phyloP scores from a whole-genome alignment of 495 filamentous ascomycete genomes.

The Letharia lupina region DNA sequence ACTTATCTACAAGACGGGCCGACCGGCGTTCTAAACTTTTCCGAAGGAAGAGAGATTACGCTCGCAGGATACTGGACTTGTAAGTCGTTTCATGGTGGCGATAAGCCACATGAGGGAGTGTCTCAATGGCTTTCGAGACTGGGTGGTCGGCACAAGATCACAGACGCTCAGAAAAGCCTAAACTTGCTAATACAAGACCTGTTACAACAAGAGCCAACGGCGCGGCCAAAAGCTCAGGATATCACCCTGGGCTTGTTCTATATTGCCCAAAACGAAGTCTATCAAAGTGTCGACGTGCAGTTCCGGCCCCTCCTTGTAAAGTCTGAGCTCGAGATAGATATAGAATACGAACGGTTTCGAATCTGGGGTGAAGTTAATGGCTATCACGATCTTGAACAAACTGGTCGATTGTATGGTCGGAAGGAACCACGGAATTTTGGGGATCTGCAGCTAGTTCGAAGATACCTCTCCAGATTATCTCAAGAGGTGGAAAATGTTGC shows the following conservation, averaged over 20 bases:
- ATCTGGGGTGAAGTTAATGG: not conserved
- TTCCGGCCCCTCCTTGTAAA: not conserved
- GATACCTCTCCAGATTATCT: not conserved
- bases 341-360: not conserved
- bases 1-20: slow-evolving; percentile 15
- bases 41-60: not conserved
- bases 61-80: not conserved
- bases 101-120: not conserved
- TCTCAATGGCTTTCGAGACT: not conserved
- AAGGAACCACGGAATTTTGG: not conserved
- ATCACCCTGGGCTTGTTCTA: not conserved
- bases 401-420: not conserved
- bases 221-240: not conserved
- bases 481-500: not conserved
- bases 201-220: not conserved
- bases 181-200: not conserved
- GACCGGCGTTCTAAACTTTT: not conserved
- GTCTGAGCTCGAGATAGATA: not conserved
- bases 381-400: not conserved
- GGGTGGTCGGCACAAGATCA: not conserved
- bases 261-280: not conserved
- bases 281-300: not conserved
- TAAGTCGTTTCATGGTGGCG: not conserved
- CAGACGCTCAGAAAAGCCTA: not conserved
- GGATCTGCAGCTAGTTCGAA: not conserved